Evolutionary conservation across 2,329 filamentous ascomycete genomes (phyloP).

Genomic region (Elsinoe perseae): DNA sequence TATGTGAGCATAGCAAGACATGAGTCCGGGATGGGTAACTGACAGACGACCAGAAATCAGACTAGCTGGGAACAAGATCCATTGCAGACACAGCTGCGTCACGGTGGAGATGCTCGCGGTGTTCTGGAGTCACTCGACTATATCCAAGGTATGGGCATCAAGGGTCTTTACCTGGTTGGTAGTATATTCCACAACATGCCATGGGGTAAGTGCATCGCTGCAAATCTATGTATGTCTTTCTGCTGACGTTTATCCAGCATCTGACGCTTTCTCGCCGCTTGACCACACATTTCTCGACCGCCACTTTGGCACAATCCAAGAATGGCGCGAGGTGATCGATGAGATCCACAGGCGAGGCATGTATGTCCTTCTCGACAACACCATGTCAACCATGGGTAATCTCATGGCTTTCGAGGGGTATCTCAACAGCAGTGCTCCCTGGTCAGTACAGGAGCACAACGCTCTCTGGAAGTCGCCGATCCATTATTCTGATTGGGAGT

Average conservation of each 20-base stretch:
- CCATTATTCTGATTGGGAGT: conserved; percentile 52
- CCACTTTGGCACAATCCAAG: conserved; percentile 52
- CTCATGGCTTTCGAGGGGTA: conserved; percentile 56
- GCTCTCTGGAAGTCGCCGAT: conserved; percentile 49
- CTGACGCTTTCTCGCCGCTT: conserved; percentile 52
- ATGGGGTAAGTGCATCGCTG: conserved; percentile 46
- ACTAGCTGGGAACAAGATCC: conserved; percentile 55
- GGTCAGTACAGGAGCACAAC: conserved; percentile 48
- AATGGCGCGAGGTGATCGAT: conserved; percentile 50
- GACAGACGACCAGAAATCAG: conserved; percentile 36
- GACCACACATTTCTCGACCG: conserved; percentile 57
- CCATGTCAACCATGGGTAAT: conserved; percentile 57
- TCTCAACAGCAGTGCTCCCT: conserved; percentile 52
- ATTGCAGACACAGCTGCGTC: conserved; percentile 54
- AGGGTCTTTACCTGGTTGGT: conserved; percentile 57
- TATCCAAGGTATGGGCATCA: conserved; percentile 54
- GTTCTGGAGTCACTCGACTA: conserved; percentile 56
- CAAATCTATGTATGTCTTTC: too few species aligned
- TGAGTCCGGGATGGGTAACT: neutral
- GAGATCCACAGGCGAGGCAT: conserved; percentile 56
- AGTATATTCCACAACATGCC: conserved; percentile 57
- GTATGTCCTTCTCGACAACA: conserved; percentile 61
- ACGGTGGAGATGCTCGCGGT: conserved; percentile 53
- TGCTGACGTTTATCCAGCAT: conserved; percentile 22
- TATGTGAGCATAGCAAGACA: conserved; percentile 30